Base-by-base conservation (phyloP, 192 early-diverging fungal species). In the Coemansia sp. region DNA sequence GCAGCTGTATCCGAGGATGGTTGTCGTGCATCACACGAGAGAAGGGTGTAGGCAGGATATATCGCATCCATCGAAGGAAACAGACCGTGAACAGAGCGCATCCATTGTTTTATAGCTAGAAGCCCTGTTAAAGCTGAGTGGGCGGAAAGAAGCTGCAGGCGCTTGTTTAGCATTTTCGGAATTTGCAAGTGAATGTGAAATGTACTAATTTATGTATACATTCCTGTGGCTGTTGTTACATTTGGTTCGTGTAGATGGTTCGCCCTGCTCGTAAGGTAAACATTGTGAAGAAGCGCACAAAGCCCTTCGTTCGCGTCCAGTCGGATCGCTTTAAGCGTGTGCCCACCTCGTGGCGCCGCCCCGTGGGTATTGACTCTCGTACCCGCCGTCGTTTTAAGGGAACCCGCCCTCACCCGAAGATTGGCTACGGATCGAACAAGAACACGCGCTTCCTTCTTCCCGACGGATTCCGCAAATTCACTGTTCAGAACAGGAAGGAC, bases 241-340 rank as follows among this genome's bases (percentile, higher is more conserved):
- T 6, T 40, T 52, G 61, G 39, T 12, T 42, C 21, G 18, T 62
- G 61, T 83, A 92, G 87, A 99, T 96, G 96, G 94, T 95, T 76
- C 88, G 91, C 86, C 94, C 96, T 77, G 82, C 92, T 69, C 93
- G 91, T 77, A 98, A 97, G 86, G 88, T 90, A 81, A 90, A 87
- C 77, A 98, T 98, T 84, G 92, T 99, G 84, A 98, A 99, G 94
- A 99, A 99, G 93, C 93, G 95, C 87, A 95, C 92, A 78, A 93
- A 92, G 87, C 85, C 86, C 79, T 99, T 99, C 89, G 87, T 86
- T 85, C 97, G 98, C 83, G 91, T 94, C 83, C 98, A 99, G 84
- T 96, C 93, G 78, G 95, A 99, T 91, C 92, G 96, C 85, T 99
- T 92, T 90, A 93, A 90, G 89, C 90, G 92, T 73, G 90, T 99